phyloP scores from a whole-genome alignment of 2,329 filamentous ascomycete genomes.

The Colletotrichum cereale region DNA sequence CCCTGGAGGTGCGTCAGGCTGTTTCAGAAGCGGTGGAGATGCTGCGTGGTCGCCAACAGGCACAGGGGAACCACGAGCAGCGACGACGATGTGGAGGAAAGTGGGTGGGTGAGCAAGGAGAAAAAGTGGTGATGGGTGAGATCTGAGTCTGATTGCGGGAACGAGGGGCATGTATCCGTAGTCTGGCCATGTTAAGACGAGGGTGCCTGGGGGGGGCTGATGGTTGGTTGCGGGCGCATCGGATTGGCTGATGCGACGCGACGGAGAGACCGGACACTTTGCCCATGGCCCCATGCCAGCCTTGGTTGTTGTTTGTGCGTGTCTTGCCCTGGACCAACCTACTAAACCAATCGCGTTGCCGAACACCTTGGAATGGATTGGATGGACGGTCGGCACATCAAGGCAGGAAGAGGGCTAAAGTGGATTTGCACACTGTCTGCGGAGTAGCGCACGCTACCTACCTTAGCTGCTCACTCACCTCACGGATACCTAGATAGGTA shows the following conservation, averaged over 20 bases:
- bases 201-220: constrained; percentile 13
- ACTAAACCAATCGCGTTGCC: not conserved
- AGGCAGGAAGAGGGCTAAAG: constrained; percentile 8
- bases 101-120: not conserved
- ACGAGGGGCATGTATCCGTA: constrained; percentile 17
- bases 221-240: constrained; percentile 33
- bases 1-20: constrained; percentile 52
- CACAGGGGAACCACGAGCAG: constrained; percentile 24
- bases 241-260: not conserved
- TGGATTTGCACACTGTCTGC: not conserved
- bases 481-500: no score
- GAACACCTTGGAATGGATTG: not conserved
- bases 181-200: constrained; percentile 33
- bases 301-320: not conserved
- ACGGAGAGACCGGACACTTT: constrained; percentile 10
- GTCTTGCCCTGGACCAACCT: not conserved
- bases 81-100: not conserved
- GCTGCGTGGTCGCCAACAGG: constrained; percentile 34
- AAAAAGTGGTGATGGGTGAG: constrained; percentile 7
- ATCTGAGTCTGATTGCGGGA: constrained; percentile 29
- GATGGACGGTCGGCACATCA: not conserved
- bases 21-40: constrained; percentile 51
- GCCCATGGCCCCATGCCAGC: constrained; percentile 6
- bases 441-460: no score
- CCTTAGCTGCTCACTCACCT: no score